Conservation (phyloP, 306 rosid species). For the Senna siamea region DNA sequence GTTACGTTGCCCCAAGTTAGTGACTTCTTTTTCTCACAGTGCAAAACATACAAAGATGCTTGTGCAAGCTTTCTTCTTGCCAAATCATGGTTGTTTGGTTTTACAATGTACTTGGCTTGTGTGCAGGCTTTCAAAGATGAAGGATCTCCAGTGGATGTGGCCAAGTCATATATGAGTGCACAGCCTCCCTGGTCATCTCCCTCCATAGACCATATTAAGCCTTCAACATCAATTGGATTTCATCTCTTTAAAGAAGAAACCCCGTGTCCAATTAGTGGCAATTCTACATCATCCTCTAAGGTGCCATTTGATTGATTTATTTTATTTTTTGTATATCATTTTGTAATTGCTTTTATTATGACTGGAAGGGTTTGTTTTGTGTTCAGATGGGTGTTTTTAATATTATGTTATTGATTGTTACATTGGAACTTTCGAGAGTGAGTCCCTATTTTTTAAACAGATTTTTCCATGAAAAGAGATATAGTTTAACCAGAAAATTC, state of each 20-base stretch:
- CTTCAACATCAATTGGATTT: constrained; percentile 58
- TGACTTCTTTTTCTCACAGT: constrained; percentile 34
- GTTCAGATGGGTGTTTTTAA: constrained; percentile 11
- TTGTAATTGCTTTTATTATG: neutral
- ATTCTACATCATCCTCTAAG: constrained; percentile 63
- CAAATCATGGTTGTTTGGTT: constrained; percentile 30
- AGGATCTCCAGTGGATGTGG: constrained; percentile 92
- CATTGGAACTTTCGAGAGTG: constrained; percentile 2
- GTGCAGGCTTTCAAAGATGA: constrained; percentile 70
- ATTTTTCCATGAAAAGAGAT: neutral
- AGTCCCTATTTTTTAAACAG: neutral
- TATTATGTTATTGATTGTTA: neutral
- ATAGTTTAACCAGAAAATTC: neutral
- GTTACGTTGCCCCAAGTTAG: constrained; percentile 55
- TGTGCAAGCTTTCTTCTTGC: constrained; percentile 20
- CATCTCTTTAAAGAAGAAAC: constrained; percentile 73
- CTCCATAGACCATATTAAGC: constrained; percentile 55
- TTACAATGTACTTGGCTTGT: constrained; percentile 19
- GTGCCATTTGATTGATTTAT: constrained; percentile 47
- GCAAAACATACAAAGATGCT: constrained; percentile 9
- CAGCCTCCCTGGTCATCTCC: constrained; percentile 95
- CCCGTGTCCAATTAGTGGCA: constrained; percentile 61
- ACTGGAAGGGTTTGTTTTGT: neutral
- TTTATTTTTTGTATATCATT: constrained; percentile 5
- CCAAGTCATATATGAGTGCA: constrained; percentile 79